A percentile compares a stretch with the other conserved stretches of the same genome.
Conservation (phyloP, 495 filamentous ascomycete genomes). For the Podospora anserina region DNA sequence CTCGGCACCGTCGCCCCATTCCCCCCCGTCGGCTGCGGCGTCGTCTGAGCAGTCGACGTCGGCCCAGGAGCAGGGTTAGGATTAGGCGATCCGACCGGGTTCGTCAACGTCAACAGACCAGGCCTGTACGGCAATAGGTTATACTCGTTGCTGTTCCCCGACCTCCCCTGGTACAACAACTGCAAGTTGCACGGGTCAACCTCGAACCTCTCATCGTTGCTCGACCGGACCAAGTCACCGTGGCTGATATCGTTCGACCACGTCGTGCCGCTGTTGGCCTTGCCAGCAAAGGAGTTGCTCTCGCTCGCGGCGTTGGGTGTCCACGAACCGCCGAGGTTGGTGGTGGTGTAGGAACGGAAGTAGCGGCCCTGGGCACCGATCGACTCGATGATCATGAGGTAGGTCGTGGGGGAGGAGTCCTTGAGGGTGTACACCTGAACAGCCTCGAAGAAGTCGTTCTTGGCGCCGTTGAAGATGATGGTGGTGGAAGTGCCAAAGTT, state of each 20-base stretch:
- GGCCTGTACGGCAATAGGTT: conserved; percentile 49
- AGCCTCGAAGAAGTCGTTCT: conserved; percentile 59
- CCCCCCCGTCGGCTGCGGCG: not conserved
- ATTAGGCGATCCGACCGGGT: not conserved
- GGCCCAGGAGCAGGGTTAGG: no score
- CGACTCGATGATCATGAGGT: conserved; percentile 64
- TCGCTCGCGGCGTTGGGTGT: conserved; percentile 51
- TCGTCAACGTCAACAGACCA: conserved; percentile 49
- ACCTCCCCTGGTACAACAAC: conserved; percentile 56
- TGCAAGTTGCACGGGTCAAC: conserved; percentile 58
- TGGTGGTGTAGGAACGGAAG: conserved; percentile 62
- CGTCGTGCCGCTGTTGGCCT: conserved; percentile 57
- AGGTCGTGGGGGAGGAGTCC: conserved; percentile 48
- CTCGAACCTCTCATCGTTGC: conserved; percentile 55
- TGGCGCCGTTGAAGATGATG: conserved; percentile 49
- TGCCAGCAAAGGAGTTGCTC: conserved; percentile 57
- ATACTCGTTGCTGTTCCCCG: conserved; percentile 39
- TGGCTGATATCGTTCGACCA: conserved; percentile 66
- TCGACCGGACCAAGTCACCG: conserved; percentile 55
- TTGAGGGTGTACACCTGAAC: conserved; percentile 60
- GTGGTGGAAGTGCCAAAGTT: conserved; percentile 51
- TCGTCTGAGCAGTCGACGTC: not conserved
- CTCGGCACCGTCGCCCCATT: conserved; percentile 16
- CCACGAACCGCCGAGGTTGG: conserved; percentile 52
- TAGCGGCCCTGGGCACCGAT: conserved; percentile 57